phyloP scores from a whole-genome alignment of 202 grass and related monocot genomes.

The Zizania palustris region DNA sequence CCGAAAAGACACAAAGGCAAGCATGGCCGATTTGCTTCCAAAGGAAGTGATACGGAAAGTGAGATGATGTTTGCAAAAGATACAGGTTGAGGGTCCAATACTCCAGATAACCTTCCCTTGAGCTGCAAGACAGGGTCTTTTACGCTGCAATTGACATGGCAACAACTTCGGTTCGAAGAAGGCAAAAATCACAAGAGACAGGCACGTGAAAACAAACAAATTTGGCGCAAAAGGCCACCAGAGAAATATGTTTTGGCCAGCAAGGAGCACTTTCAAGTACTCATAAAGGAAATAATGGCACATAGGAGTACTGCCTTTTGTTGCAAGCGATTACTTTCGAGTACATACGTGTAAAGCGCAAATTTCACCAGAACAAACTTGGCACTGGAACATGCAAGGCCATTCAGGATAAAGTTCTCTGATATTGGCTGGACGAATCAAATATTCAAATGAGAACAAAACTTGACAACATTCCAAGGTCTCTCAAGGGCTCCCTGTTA shows the following conservation, averaged over 20 bases:
- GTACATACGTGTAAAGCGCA: not conserved
- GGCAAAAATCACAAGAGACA: not conserved
- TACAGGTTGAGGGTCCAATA: not conserved
- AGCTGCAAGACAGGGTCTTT: conserved; percentile 19
- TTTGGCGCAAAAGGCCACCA: conserved; percentile 18
- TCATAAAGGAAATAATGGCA: not conserved
- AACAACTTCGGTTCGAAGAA: not conserved
- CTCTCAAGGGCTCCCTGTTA: not conserved
- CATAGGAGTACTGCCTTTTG: conserved; percentile 6
- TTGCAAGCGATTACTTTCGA: not conserved
- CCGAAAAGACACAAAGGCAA: not conserved
- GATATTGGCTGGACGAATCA: conserved; percentile 28
- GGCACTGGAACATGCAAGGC: not conserved
- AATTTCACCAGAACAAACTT: conserved; percentile 15
- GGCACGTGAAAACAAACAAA: conserved; percentile 2
- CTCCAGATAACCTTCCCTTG: conserved; percentile 19
- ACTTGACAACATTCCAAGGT: conserved; percentile 36
- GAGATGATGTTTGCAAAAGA: conserved; percentile 2
- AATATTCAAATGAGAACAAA: conserved; percentile 40
- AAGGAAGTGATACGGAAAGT: conserved; percentile 27
- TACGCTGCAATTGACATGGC: conserved; percentile 25
- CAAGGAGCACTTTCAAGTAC: conserved; percentile 1
- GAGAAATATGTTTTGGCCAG: conserved; percentile 27
- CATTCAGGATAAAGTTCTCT: conserved; percentile 4
- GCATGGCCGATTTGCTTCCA: conserved; percentile 28